Percentiles rank a stretch among this genome's conserved stretches.
phyloP scores from a whole-genome alignment of 2,329 filamentous ascomycete species.

The Trichoderma guizhouense region DNA sequence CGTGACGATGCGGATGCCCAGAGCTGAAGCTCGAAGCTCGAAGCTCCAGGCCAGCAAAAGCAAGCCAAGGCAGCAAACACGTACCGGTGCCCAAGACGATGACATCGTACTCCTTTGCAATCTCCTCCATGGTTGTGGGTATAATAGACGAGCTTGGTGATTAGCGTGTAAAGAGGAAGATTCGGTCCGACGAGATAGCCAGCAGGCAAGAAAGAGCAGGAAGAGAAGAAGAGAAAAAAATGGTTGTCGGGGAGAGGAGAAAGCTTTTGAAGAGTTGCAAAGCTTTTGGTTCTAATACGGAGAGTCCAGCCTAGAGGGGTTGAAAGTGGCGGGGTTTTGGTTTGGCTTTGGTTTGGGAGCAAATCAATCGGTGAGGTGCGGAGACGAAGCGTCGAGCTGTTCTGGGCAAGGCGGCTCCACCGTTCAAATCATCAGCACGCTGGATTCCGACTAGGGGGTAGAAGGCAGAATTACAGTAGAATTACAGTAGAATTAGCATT shows the following conservation, averaged over 20 bases:
- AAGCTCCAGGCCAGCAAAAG: neutral
- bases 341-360: conserved; percentile 23
- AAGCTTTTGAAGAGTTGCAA: conserved; percentile 3
- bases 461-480: neutral
- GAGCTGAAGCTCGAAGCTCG: neutral
- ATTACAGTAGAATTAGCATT: neutral
- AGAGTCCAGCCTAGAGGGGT: conserved; percentile 23
- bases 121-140: conserved; percentile 78
- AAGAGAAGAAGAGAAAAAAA: conserved; percentile 1
- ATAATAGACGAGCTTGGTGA: neutral
- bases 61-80: conserved; percentile 29
- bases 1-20: neutral
- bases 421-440: conserved; percentile 1
- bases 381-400: conserved; percentile 13
- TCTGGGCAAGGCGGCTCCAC: neutral
- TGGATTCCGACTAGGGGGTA: neutral
- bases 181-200: neutral
- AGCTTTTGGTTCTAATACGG: conserved; percentile 8
- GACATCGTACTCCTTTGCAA: conserved; percentile 97
- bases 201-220: neutral
- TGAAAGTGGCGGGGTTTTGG: conserved; percentile 31
- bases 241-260: neutral
- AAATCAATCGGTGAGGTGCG: conserved; percentile 28
- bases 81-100: conserved; percentile 96
- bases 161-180: conserved; percentile 9